Percentiles rank a stretch among this genome's conserved stretches.
Conservation (phyloP, 108 stramenopile genomes). For the Pseudonitzschia multistriata region DNA sequence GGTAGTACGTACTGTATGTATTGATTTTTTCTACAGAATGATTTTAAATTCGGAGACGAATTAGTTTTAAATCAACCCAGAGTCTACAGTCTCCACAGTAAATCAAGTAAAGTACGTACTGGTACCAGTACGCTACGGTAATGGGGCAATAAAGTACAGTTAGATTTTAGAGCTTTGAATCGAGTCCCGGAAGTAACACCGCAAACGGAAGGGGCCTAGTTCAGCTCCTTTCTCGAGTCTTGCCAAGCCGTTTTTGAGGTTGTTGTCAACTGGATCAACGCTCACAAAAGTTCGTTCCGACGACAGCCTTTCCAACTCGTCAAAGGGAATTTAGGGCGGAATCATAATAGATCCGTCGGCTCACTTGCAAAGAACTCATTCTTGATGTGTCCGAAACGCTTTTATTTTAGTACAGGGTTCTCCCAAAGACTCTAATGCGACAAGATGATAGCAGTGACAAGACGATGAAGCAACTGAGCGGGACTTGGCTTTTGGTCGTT, state of each 20-base stretch:
- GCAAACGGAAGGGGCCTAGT: too few species aligned
- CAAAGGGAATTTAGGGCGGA: background rate
- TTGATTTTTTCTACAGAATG: too few species aligned
- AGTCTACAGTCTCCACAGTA: too few species aligned
- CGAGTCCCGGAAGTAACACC: too few species aligned
- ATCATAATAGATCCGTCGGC: background rate
- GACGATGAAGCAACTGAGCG: background rate
- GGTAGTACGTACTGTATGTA: too few species aligned
- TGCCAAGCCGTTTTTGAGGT: background rate
- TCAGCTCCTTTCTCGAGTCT: too few species aligned
- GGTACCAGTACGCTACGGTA: too few species aligned
- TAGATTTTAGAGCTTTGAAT: too few species aligned
- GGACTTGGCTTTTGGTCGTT: constrained; percentile 11
- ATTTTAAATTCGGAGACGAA: too few species aligned
- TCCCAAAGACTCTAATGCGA: constrained; percentile 2
- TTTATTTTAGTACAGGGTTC: constrained; percentile 8
- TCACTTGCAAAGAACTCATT: background rate
- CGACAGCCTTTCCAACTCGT: background rate
- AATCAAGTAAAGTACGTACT: too few species aligned
- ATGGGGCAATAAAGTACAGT: too few species aligned
- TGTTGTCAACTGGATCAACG: constrained; percentile 7
- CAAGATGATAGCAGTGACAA: constrained; percentile 9
- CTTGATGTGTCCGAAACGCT: constrained; percentile 7
- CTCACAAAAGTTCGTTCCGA: constrained; percentile 5
- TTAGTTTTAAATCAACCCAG: too few species aligned